Conservation (phyloP, 116 monocot species). For the Papilionanthe hybrid region DNA sequence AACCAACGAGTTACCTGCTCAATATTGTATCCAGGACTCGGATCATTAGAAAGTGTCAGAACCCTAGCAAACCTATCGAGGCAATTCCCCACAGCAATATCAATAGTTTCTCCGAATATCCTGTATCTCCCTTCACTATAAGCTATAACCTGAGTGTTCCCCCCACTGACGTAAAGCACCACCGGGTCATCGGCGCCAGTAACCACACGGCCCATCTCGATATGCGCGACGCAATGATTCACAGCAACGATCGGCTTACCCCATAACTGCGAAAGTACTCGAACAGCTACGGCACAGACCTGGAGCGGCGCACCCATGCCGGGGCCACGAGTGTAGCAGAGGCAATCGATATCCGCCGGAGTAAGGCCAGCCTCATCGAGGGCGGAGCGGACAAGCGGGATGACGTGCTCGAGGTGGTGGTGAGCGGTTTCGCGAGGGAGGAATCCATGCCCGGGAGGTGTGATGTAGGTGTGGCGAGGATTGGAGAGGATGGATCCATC, state of each 20-base stretch:
- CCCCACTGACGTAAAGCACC: constrained; percentile 91
- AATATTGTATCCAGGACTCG: constrained; percentile 93
- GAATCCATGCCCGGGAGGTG: constrained; percentile 95
- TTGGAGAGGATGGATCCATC: constrained; percentile 75
- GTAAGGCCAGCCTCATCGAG: constrained; percentile 41
- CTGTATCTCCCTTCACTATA: constrained; percentile 88
- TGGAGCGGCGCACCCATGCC: constrained; percentile 96
- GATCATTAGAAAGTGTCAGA: constrained; percentile 73
- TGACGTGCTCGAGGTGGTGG: constrained; percentile 81
- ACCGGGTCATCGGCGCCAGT: constrained; percentile 93
- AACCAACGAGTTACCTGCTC: constrained; percentile 53
- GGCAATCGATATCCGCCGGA: constrained; percentile 65
- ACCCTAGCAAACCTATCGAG: constrained; percentile 95
- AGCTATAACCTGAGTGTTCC: constrained; percentile 96
- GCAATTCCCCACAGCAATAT: constrained; percentile 87
- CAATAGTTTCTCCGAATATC: constrained; percentile 88
- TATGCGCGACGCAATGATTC: constrained; percentile 95
- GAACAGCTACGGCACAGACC: constrained; percentile 59
- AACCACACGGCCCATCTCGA: constrained; percentile 93
- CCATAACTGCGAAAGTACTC: constrained; percentile 66
- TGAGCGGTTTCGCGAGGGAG: constrained; percentile 95
- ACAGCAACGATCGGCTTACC: constrained; percentile 81
- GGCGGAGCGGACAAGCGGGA: constrained; percentile 66
- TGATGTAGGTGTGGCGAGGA: constrained; percentile 94
- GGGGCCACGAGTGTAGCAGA: constrained; percentile 94